Evolutionary conservation across 768 basidiomycete genomes (phyloP).

Genomic region (Boletus edulis): DNA sequence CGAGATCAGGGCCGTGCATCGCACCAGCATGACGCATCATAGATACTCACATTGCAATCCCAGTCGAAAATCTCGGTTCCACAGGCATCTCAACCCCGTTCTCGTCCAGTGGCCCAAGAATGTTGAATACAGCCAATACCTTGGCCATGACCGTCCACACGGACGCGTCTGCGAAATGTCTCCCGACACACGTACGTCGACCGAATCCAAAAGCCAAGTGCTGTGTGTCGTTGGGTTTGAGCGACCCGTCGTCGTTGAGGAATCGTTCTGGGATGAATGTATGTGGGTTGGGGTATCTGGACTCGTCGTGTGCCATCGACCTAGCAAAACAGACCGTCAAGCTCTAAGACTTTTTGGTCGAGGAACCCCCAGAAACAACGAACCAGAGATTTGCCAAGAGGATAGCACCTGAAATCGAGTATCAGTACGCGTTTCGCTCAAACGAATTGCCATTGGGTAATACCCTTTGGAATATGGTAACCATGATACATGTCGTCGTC

Average conservation of each 20-base stretch:
- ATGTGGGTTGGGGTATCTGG: not conserved
- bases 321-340: not conserved
- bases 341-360: no score
- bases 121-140: no score
- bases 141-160: not conserved
- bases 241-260: not conserved
- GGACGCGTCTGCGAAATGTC: not conserved
- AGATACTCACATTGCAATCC: no score
- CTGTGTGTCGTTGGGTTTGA: no score
- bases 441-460: not conserved
- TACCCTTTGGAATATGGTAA: slow-evolving; percentile 47
- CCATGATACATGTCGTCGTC: slow-evolving; percentile 18
- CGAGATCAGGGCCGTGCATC: no score
- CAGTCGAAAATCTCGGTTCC: no score
- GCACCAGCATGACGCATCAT: no score
- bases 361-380: not conserved
- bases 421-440: not conserved
- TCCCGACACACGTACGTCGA: not conserved
- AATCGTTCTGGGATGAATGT: not conserved
- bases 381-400: slow-evolving; percentile 9
- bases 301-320: not conserved
- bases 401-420: not conserved
- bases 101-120: no score
- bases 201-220: not conserved
- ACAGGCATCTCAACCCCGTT: no score